Conservation (phyloP, 371 early-diverging fungal species). For the Sporodiniella umbellata region DNA sequence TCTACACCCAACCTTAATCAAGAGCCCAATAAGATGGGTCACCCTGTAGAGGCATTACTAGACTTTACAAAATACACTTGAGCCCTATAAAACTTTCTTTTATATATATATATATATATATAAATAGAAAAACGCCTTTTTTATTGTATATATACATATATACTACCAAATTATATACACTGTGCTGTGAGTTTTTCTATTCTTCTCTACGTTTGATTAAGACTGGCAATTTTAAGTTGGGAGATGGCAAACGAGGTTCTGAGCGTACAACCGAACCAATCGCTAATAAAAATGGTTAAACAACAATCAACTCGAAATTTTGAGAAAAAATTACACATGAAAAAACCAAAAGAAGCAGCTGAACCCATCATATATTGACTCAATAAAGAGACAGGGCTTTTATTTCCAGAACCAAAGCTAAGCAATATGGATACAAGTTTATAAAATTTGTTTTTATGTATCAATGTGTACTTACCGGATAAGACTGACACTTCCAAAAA, state of each 20-base stretch:
- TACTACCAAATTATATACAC: neutral
- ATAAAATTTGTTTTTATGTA: neutral
- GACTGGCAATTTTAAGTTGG: constrained; percentile 13
- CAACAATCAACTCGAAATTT: neutral
- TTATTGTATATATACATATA: constrained; percentile 1
- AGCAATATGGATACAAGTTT: too few species aligned
- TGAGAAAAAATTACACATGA: constrained; percentile 42
- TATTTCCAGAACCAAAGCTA: constrained; percentile 45
- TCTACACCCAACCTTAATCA: constrained; percentile 1
- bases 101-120: neutral
- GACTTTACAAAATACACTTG: constrained; percentile 56
- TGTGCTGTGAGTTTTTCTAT: neutral
- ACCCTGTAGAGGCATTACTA: constrained; percentile 47
- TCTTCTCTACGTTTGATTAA: constrained; percentile 4
- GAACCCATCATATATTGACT: constrained; percentile 53
- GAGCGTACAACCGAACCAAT: constrained; percentile 78
- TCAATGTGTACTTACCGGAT: constrained; percentile 52
- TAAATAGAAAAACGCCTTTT: neutral
- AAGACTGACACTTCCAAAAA: constrained; percentile 70
- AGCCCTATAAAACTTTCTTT: neutral
- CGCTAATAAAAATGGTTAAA: constrained; percentile 51
- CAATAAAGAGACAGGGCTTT: constrained; percentile 40
- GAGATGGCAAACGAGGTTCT: constrained; percentile 35
- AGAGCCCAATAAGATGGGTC: constrained; percentile 21
- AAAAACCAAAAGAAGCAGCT: constrained; percentile 54